Percentiles rank a stretch among this genome's conserved stretches.
phyloP scores from a whole-genome alignment of 2,329 filamentous ascomycete genomes.

The Aspergillus pseudotamarii region DNA sequence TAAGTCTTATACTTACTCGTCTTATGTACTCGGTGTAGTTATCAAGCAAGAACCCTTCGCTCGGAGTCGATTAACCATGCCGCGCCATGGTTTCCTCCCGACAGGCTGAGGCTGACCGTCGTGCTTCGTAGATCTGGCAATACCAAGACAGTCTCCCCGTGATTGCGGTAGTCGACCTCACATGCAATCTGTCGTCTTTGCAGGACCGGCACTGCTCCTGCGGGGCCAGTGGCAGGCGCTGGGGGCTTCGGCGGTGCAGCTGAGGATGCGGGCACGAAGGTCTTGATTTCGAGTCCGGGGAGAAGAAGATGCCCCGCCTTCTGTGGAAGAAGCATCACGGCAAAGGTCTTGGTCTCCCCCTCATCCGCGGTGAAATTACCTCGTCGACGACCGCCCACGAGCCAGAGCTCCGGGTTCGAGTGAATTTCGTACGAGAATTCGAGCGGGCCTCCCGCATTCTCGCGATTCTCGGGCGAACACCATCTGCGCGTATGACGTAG shows the following conservation, averaged over 20 bases:
- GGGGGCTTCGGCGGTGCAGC: slow-evolving; percentile 17
- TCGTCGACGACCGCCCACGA: slow-evolving; percentile 78
- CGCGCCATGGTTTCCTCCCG: slow-evolving; percentile 57
- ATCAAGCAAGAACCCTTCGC: slow-evolving; percentile 25
- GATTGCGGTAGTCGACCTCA: slow-evolving; percentile 79
- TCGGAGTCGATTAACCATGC: slow-evolving; percentile 69
- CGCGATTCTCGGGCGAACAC: slow-evolving; percentile 40
- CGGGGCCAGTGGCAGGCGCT: slow-evolving; percentile 8
- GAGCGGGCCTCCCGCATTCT: slow-evolving; percentile 52
- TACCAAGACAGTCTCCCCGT: slow-evolving; percentile 76
- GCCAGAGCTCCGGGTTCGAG: slow-evolving; percentile 74
- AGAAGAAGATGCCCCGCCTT: slow-evolving; percentile 76
- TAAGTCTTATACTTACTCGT: neutral
- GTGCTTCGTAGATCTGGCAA: slow-evolving; percentile 71
- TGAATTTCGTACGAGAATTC: slow-evolving; percentile 84
- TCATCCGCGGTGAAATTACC: slow-evolving; percentile 67
- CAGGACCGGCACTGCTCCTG: slow-evolving; percentile 19
- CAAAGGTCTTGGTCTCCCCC: slow-evolving; percentile 56
- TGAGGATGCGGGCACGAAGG: slow-evolving; percentile 52
- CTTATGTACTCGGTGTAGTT: neutral
- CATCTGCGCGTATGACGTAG: slow-evolving; percentile 61
- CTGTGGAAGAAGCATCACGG: slow-evolving; percentile 77
- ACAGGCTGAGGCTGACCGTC: slow-evolving; percentile 72
- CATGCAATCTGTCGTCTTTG: slow-evolving; percentile 54
- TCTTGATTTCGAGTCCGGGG: slow-evolving; percentile 75